phyloP scores from a whole-genome alignment of 1,284 basidiomycete species.

The Sporisorium graminicola region DNA sequence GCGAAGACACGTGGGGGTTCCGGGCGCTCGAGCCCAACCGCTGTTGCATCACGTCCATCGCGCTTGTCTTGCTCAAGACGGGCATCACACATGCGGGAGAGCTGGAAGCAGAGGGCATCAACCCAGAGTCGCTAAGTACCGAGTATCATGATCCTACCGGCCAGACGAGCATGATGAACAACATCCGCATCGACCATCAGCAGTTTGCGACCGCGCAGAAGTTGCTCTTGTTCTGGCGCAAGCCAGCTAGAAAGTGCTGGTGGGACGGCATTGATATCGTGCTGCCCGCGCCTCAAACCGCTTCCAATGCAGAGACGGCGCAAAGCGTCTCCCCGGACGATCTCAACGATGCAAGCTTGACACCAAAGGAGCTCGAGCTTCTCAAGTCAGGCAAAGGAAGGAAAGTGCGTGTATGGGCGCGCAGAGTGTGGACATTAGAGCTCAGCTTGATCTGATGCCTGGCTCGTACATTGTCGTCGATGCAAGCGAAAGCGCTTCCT shows the following conservation, averaged over 20 bases:
- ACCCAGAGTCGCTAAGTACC: conserved; percentile 16
- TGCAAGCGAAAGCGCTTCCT: neutral
- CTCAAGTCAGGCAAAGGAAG: conserved; percentile 62
- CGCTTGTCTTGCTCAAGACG: conserved; percentile 95
- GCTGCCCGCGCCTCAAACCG: conserved; percentile 70
- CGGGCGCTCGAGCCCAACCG: conserved; percentile 92
- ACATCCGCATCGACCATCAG: conserved; percentile 80
- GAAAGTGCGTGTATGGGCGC: conserved; percentile 81
- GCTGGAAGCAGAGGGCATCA: conserved; percentile 66
- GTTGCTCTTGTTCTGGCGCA: conserved; percentile 96
- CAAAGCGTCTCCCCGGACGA: conserved; percentile 13
- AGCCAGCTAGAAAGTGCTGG: conserved; percentile 99
- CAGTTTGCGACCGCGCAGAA: conserved; percentile 99
- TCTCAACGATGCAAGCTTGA: conserved; percentile 52
- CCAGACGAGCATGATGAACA: conserved; percentile 63
- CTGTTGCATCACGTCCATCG: conserved; percentile 97
- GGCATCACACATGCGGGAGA: conserved; percentile 84
- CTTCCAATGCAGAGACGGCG: conserved; percentile 7
- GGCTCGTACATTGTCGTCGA: neutral
- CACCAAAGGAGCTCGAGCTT: conserved; percentile 58
- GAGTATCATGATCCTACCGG: conserved; percentile 52
- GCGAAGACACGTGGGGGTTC: conserved; percentile 97
- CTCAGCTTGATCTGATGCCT: conserved; percentile 80
- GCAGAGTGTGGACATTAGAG: conserved; percentile 98
- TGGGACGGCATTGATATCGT: conserved; percentile 98